Conservation (phyloP, 305 asterid species). For the Coffea humblotiana region DNA sequence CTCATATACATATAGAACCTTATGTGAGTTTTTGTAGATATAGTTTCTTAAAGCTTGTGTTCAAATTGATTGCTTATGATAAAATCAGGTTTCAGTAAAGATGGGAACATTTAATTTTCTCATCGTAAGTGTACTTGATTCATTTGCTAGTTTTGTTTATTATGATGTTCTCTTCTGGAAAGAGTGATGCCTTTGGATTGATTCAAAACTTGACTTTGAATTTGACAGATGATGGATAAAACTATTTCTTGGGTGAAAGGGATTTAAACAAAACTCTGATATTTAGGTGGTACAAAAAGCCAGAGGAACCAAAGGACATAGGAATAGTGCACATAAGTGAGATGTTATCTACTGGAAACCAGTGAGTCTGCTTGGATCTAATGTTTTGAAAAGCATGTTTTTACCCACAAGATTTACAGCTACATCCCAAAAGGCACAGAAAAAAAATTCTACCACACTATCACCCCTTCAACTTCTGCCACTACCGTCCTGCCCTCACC, state of each 20-base stretch:
- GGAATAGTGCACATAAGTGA: not conserved
- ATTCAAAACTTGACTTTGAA: not conserved
- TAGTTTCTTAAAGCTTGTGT: not conserved
- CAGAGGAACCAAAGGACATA: not conserved
- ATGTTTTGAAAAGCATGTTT: too few species aligned
- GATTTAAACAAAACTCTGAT: not conserved
- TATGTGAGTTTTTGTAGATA: slow-evolving; percentile 59
- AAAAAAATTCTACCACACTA: too few species aligned
- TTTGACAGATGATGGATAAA: not conserved
- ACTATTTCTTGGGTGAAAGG: not conserved
- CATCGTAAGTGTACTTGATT: not conserved
- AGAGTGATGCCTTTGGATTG: not conserved
- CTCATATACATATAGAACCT: slow-evolving; percentile 84
- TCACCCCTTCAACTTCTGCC: too few species aligned
- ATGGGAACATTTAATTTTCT: not conserved
- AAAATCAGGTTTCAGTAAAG: too few species aligned
- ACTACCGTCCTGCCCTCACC: too few species aligned
- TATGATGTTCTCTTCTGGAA: not conserved
- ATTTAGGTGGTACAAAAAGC: not conserved
- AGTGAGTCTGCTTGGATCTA: too few species aligned
- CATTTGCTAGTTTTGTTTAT: not conserved
- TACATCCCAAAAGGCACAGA: too few species aligned
- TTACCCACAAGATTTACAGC: too few species aligned
- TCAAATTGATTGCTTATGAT: too few species aligned
- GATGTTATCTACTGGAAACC: not conserved